These are phyloP conservation scores for Zelonia costaricensis DNA, from an alignment of 208 protist species.

Conservation along the genomic window DNA sequence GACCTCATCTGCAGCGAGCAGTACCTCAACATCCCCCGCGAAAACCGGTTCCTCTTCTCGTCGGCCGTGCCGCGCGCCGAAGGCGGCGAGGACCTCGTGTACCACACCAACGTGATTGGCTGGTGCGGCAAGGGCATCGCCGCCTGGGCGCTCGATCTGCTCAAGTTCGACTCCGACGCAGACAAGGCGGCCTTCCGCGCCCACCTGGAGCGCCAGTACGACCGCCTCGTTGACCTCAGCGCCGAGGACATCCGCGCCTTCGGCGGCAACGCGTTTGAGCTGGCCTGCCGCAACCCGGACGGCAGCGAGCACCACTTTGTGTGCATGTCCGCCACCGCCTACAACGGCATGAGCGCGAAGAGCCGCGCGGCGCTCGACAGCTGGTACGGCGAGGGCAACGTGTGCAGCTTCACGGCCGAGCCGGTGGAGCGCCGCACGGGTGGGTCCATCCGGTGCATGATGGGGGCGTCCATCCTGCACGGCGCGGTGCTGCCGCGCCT, in stretches of 20 bases:
- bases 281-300: constrained; percentile 29
- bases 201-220: constrained; percentile 62
- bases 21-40: constrained; percentile 76
- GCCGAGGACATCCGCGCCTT: constrained; percentile 62
- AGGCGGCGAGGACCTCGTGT: constrained; percentile 39
- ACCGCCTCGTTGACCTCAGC: constrained; percentile 62
- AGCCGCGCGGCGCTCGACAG: constrained; percentile 41
- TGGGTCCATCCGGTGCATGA: constrained; percentile 56
- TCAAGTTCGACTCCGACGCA: constrained; percentile 53
- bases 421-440: constrained; percentile 71
- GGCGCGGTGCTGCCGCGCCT: constrained; percentile 45
- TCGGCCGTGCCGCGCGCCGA: constrained; percentile 35
- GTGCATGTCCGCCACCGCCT: constrained; percentile 68
- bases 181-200: constrained; percentile 57
- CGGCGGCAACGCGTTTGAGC: constrained; percentile 73
- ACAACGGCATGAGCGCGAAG: constrained; percentile 34
- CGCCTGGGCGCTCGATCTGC: constrained; percentile 64
- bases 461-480: constrained; percentile 53
- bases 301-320: constrained; percentile 67
- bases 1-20: constrained; percentile 61
- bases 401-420: constrained; percentile 59
- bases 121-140: constrained; percentile 84
- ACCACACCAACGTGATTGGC: constrained; percentile 82
- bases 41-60: constrained; percentile 74
- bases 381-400: constrained; percentile 72